Conservation (phyloP, 371 early-diverging fungal species). For the Coelomomyces lativittatus region DNA sequence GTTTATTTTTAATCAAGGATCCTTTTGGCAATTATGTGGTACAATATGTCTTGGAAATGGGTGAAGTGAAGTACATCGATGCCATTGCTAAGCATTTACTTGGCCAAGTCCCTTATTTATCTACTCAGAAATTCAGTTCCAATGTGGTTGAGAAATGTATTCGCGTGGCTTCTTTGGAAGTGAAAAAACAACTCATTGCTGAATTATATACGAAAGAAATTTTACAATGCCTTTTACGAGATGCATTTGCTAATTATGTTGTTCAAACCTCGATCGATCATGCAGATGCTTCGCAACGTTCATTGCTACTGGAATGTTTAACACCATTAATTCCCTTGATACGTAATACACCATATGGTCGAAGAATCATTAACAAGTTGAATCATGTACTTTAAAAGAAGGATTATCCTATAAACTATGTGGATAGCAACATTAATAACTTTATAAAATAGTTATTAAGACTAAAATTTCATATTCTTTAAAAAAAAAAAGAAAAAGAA, state of each 20-base stretch:
- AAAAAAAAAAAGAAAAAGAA: too few relatives aligned
- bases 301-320: slow-evolving; percentile 50
- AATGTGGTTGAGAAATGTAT: slow-evolving; percentile 96
- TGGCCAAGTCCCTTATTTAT: slow-evolving; percentile 68
- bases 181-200: slow-evolving; percentile 63
- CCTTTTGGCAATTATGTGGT: slow-evolving; percentile 99
- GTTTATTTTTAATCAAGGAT: slow-evolving; percentile 82
- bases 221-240: slow-evolving; percentile 79
- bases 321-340: slow-evolving; percentile 56
- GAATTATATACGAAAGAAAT: slow-evolving; percentile 60
- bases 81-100: slow-evolving; percentile 72
- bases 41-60: slow-evolving; percentile 94
- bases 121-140: slow-evolving; percentile 97
- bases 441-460: too few relatives aligned
- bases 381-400: slow-evolving; percentile 13
- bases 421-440: too few relatives aligned
- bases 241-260: slow-evolving; percentile 99
- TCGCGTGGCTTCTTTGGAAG: slow-evolving; percentile 49
- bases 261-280: slow-evolving; percentile 89
- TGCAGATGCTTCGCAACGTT: slow-evolving; percentile 56
- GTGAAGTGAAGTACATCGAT: slow-evolving; percentile 63
- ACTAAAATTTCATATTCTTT: too few relatives aligned
- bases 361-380: slow-evolving; percentile 65
- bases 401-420: too few relatives aligned
- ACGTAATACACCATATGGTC: slow-evolving; percentile 70